Evolutionary conservation across 805 yeast genomes (phyloP), one percentile per base, ranked within the genome.

Genomic region (Yarrowia divulgata): DNA sequence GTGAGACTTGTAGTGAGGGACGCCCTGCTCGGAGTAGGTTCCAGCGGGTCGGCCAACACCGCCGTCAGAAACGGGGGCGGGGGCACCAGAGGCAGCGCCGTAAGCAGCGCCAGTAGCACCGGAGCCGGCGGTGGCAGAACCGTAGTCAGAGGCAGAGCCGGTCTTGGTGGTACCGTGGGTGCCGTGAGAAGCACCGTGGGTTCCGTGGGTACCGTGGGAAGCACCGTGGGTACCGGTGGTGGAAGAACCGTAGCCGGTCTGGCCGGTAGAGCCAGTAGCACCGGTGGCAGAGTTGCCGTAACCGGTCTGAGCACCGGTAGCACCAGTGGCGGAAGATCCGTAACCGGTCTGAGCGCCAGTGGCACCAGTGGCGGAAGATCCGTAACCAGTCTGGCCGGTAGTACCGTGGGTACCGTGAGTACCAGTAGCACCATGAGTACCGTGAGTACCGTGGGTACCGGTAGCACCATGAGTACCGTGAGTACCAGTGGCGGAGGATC

Each of bases 11-110:
- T 55, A 55, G 62, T 55, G 62, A 9, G 62, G 62, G 16, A 40
- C 46, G 16, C 62, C 62, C 62, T 55, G 62, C 37, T 55, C 62
- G 62, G 62, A 55, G 62, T 55, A 55, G 10, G 62, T 55, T 39
- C 62, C 62, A 23, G 45, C 62, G 5, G 62, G 62, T 55, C 62
- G 62, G 34, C 62, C 62, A 40, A 40, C 12, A 40, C 62, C 62
- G 14, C 23, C 62, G n/a, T 55, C 62, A 6, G 18, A 7, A 10
- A n/a, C 16, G 29, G 62, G 62, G 35, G 23, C 62, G 8, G 62
- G 62, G 16, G 62, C 62, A 5, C 62, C 62, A 8, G 62, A 55
- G 16, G 62, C 39, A 32, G 54, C 54, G 13, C 37, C 52, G 29
- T 16, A 14, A 7, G 43, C 58, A 12, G 34, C 43, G 34, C 45